Evolutionary conservation across 257 asterid genomes (phyloP), one percentile per base, ranked within the genome.

Genomic region (Lycium barbarum): DNA sequence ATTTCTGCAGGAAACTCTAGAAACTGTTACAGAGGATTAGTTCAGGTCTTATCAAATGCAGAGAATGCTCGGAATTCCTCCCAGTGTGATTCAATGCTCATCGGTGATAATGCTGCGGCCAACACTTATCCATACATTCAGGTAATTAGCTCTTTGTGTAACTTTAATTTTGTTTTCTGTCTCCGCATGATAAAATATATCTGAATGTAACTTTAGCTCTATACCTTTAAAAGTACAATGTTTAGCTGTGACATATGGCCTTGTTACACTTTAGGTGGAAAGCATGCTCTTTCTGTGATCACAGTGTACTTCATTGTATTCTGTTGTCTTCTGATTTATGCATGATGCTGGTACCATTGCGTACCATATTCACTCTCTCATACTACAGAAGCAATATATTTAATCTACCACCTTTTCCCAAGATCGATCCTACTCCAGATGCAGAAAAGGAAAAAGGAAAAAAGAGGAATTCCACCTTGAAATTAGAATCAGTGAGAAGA

Each of bases 31-130:
- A 89, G 99, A 80, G 99, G 98, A 13, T 94, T 96, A 36, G 99
- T 96, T 10, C 98, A 95, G 81, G 95, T 96, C 45, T 89, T 96
- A 94, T 93, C 98, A 3, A 85, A 76, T 91, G 98, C 98, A 11
- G 98, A 93, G 22, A 92, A 93, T 82, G 95, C 98, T 0, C 66
- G 82, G 59, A 95, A 95, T 61, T 94, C 97, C 10, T 97, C 99
- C 0, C 99, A 97, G 57, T 97, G 99, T 87, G 99, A 97, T 85
- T 97, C 99, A 0, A 97, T 97, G 99, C 98, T 97, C 33, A 95
- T 97, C 47, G 99, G 99, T 22, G 87, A 92, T 80, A 86, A 79
- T 45, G 98, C 98, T 18, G 98, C 94, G 74, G 99, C 99, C 65
- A 97, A 97, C 82, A 97, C 99, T 79, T 97, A 95, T 84, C 99